Base-by-base conservation (phyloP, 2,329 filamentous ascomycete genomes). In the Malbranchea cinnamomea region DNA sequence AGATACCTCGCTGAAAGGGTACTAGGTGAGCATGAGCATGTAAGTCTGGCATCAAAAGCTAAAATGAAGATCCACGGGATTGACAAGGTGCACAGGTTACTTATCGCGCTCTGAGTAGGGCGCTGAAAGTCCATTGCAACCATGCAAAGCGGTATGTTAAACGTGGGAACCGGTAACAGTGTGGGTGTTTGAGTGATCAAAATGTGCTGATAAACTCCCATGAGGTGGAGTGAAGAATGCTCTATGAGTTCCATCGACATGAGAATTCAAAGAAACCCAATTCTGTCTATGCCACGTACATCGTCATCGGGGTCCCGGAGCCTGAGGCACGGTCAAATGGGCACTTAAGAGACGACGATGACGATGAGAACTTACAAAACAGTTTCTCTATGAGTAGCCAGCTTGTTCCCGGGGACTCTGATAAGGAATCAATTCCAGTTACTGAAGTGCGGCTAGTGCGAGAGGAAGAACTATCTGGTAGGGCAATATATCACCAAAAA, bases 231-330 rank as follows among this genome's bases (percentile, higher is more conserved):
- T n/a, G n/a, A n/a, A 92, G 78, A 52, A 91, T 89, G 70, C 71
- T 85, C 10, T 91, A 72, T 54, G 80, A 92, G 18, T 95, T 92
- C 42, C 72, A 94, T 52, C 65, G 67, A 38, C 70, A 65, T 33
- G 79, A 92, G 49, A 92, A 84, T 53, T 65, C 62, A 32, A 81
- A 78, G 52, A 78, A 74, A 37, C 66, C 78, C 0, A 68, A 72
- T 13, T 76, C 73, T 15, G 63, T 94, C n/a, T 72, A 91, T 57
- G 89, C 87, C 25, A 94, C 84, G n/a, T 98, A 94, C 55, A 62
- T 94, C 28, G 50, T 98, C 26, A 78, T 75, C 29, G 89, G 87
- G 22, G 68, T 62, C 13, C 78, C 71, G 45, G 63, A 55, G 31
- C 45, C 46, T 4, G 47, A 49, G 11, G 51, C 55, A 9, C 30